These are phyloP conservation scores for Fusarium setosum DNA, from an alignment of 2,329 filamentous ascomycete species.

Conservation along the genomic window DNA sequence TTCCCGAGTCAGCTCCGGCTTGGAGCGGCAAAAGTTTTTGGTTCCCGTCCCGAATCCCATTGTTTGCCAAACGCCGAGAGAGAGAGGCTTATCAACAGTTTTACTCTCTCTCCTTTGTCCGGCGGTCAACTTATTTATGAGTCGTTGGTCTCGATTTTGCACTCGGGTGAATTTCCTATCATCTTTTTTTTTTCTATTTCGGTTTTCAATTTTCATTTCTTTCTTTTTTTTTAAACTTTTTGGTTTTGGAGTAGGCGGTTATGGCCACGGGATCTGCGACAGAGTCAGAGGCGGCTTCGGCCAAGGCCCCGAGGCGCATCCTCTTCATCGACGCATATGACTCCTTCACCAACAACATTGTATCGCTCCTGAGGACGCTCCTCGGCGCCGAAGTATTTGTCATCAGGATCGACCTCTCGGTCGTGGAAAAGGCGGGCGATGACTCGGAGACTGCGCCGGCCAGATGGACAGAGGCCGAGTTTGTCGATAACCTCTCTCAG, in stretches of 20 bases:
- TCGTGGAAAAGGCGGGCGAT: conserved; percentile 59
- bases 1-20: conserved; percentile 42
- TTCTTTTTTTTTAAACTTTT: not conserved
- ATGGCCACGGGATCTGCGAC: conserved; percentile 42
- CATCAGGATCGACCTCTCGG: conserved; percentile 50
- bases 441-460: conserved; percentile 1
- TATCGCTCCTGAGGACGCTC: conserved; percentile 79
- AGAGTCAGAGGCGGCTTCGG: conserved; percentile 19
- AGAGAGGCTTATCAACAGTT: conserved; percentile 17
- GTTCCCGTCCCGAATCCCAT: no score
- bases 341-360: conserved; percentile 96
- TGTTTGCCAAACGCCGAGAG: conserved; percentile 23
- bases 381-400: conserved; percentile 73
- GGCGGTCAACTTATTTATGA: not conserved
- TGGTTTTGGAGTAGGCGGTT: not conserved
- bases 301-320: conserved; percentile 58
- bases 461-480: conserved; percentile 57
- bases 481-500: conserved; percentile 54
- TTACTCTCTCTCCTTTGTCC: not conserved
- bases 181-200: not conserved
- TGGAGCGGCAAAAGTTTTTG: conserved; percentile 42
- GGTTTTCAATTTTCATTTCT: not conserved
- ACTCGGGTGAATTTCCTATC: no score
- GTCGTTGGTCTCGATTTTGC: no score
- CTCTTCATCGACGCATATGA: conserved; percentile 97